Base-by-base conservation (phyloP, 2,329 filamentous ascomycete genomes). In the Monosporascus sp. region DNA sequence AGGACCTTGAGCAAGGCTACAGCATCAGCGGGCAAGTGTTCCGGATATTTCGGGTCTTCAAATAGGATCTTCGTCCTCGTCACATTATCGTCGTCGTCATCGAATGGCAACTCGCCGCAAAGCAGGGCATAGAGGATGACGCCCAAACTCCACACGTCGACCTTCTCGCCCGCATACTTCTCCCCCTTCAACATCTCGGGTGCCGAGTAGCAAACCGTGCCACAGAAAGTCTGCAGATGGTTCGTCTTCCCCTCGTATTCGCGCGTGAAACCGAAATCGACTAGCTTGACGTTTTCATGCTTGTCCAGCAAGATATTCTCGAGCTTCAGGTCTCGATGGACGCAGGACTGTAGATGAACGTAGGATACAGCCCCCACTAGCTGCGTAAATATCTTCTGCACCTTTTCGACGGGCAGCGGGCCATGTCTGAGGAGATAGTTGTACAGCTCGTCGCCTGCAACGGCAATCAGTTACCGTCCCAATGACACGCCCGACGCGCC, bases 141-240 rank as follows among this genome's bases (percentile, higher is more conserved):
- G 14, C 90, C 90, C 60, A 95, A 69, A 65, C 90, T 94, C 90
- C 90, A 99, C 5, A 99, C 91, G 66, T 99, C 94, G 48, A 99
- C 93, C 75, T 97, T 97, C 75, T 97, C 91, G 26, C 91, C 93
- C 0, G 92, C 94, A 68, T 99, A 99, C 71, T 96, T 97, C 71
- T 99, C 94, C 40, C 92, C 94, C 70, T 94, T 96, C 41, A 99
- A 80, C 94, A 99, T 99, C 72, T 99, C 94, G 2, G 94, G 94
- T 2, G 94, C 94, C 52, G 91, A 96, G 72, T 99, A 99, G 74
- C 93, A 97, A 58, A 99, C 87, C 0, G 94, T 99, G 5, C 94
- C 94, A 69, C 94, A 99, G 72, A 96, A 99, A 1, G 94, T 99
- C 71, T 97, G 93, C 52, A 99, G 75, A 66, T 97, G 93, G 69